Base-by-base conservation (phyloP, 2,329 filamentous ascomycete genomes). In the Hansfordia pulvinata region DNA sequence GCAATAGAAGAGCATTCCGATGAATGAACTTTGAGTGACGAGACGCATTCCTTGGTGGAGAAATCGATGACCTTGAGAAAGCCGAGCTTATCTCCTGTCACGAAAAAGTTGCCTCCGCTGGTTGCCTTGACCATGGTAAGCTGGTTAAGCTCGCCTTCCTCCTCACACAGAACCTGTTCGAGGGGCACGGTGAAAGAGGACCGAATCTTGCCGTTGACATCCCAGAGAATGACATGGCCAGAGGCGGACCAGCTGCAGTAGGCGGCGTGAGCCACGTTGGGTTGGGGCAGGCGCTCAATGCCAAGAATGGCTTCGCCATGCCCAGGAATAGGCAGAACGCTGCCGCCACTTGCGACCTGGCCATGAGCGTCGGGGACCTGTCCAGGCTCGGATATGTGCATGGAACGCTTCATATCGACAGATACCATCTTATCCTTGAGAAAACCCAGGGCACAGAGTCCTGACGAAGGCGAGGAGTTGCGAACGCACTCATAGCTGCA, bases 241-340 rank as follows among this genome's bases (percentile, higher is more conserved):
- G 76, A 75, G 13, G 69, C 71, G 2, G 88, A 86, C 82, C 86
- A 98, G 0, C 86, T 94, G 36, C 86, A 76, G 43, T 96, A 94
- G 7, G 76, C 68, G 1, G 83, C 76, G 13, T 68, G 61, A 14
- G 71, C 53, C 4, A 58, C 47, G 31, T 81, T 80, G 0, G 70
- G 62, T 13, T 58, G 57, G 3, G 62, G 50, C 4, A 94, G 54
- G 1, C 73, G 51, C 27, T 75, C 68, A 2, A 94, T 75, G 10
- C 90, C 90, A 21, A 85, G 50, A n/a, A 78, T 68, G 1, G 72
- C 53, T 26, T 76, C 70, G 10, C 69, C 69, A 31, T 74, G 69
- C 9, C 72, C 73, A 2, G 73, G 64, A 22, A 78, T 69, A 9
- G 64, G 62, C 14, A 70, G 63, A 22, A 56, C 57, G n/a, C 56